Percentiles rank a stretch among this genome's conserved stretches.
These are phyloP conservation scores for Eimeria brunetti DNA, from an alignment of 169 alveolate species.

Conservation along the genomic window DNA sequence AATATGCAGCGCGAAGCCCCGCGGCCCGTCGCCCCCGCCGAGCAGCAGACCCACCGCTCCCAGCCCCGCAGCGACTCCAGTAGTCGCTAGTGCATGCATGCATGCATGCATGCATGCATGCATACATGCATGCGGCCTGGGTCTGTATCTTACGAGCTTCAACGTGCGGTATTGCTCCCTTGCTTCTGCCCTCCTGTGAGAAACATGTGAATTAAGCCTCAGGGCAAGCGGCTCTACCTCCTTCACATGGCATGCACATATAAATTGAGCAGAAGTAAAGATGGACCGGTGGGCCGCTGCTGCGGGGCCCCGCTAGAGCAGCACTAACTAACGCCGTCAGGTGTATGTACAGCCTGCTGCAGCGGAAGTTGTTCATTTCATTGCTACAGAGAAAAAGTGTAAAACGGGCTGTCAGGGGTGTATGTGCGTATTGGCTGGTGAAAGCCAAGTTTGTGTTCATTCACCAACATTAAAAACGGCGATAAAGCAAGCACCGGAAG, in stretches of 20 bases:
- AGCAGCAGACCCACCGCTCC: conserved; percentile 8
- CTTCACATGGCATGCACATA: background rate
- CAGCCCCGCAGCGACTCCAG: conserved; percentile 38
- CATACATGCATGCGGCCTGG: background rate
- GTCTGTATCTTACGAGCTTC: background rate
- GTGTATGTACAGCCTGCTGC: background rate
- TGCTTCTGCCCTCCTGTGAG: background rate
- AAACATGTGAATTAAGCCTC: background rate
- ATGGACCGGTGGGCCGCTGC: background rate
- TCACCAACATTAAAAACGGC: background rate
- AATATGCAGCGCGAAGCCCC: background rate
- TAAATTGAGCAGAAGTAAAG: background rate
- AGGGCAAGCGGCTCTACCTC: background rate
- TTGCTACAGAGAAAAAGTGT: background rate
- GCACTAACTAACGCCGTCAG: background rate
- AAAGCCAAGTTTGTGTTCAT: background rate
- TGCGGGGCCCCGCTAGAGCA: background rate
- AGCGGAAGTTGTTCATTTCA: background rate
- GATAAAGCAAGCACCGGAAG: background rate
- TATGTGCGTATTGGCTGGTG: background rate
- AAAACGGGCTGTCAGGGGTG: background rate
- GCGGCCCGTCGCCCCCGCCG: background rate
- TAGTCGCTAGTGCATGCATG: background rate
- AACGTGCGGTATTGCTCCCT: background rate
- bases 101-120: background rate